Evolutionary conservation across 352 stramenopile genomes (phyloP).

Genomic region (Phytophthora sp.): DNA sequence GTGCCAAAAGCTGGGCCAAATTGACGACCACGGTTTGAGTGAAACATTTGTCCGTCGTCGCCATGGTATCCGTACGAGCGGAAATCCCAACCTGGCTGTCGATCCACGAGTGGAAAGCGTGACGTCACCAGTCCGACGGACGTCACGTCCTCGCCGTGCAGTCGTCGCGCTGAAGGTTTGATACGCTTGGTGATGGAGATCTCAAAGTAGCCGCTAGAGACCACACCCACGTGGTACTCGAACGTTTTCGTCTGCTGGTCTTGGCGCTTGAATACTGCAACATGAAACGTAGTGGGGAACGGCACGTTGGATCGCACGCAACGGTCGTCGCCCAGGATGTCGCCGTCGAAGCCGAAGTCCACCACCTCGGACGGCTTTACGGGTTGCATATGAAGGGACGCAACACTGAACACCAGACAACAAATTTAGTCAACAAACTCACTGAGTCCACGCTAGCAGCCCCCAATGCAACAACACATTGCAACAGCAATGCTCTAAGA

Average conservation of each 20-base stretch:
- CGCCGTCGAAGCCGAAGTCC: constrained; percentile 37
- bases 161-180: constrained; percentile 32
- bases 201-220: constrained; percentile 46
- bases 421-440: neutral
- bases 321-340: constrained; percentile 43
- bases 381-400: constrained; percentile 30
- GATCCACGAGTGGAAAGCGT: constrained; percentile 59
- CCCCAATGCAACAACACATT: too few species aligned
- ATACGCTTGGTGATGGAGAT: constrained; percentile 40
- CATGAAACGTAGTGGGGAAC: constrained; percentile 44
- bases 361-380: constrained; percentile 26
- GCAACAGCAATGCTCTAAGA: too few species aligned
- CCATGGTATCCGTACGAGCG: constrained; percentile 80
- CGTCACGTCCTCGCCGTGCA: constrained; percentile 50
- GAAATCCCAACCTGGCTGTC: constrained; percentile 72
- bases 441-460: neutral
- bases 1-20: constrained; percentile 39
- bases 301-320: constrained; percentile 40
- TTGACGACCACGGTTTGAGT: constrained; percentile 41
- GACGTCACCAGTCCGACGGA: constrained; percentile 61
- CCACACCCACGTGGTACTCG: constrained; percentile 43
- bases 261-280: constrained; percentile 42
- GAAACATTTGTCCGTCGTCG: constrained; percentile 75
- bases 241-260: constrained; percentile 20
- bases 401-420: constrained; percentile 29